Evolutionary conservation across 768 basidiomycete species (phyloP), one percentile per base, ranked within the genome.

Genomic region (Tricholoma matsutake): DNA sequence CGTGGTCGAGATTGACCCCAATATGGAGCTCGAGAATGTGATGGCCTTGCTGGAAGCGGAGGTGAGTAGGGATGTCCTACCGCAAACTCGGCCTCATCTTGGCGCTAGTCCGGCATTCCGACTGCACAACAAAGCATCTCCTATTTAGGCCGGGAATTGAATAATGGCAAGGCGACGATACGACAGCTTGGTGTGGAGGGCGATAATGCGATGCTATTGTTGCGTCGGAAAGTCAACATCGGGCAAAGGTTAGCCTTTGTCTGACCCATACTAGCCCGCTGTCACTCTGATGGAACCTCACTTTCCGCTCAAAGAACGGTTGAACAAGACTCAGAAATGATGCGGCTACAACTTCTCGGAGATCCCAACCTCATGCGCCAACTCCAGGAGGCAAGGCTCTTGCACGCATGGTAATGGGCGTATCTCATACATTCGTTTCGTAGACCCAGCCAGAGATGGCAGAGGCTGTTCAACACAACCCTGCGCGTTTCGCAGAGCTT

Each of bases 1-100:
- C 65, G 68, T 75, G 41, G 76, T 96, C 55, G 96, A 98, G 70
- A 92, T 97, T 65, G 93, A 95, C 75, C 83, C 92, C 1, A 83
- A 81, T 57, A 95, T 98, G 91, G 87, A 92, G 72, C 83, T 98
- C 29, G 91, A 93, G 78, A 91, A 96, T 72, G 87, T 98, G 37
- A 89, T 90, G 83, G 96, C 93, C 11, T 79, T 98, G 57, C 81
- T 97, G n/a, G 94, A 97, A 75, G 96, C 89, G 0, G 96, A 98
- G 85, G 96, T 94, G 71, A 72, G 87, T 71, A 35, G 29, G 47
- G 49, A 53, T n/a, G 20, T 59, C 43, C 56, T 55, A 49, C 22
- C 57, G n/a, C 8, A 16, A n/a, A 18, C 29, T 39, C 14, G 41
- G 53, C 25, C 51, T 54, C 31, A 53, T 53, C 52, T 32, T 35